phyloP scores from a whole-genome alignment of 2,329 filamentous ascomycete species.

The Madurella fahalii region DNA sequence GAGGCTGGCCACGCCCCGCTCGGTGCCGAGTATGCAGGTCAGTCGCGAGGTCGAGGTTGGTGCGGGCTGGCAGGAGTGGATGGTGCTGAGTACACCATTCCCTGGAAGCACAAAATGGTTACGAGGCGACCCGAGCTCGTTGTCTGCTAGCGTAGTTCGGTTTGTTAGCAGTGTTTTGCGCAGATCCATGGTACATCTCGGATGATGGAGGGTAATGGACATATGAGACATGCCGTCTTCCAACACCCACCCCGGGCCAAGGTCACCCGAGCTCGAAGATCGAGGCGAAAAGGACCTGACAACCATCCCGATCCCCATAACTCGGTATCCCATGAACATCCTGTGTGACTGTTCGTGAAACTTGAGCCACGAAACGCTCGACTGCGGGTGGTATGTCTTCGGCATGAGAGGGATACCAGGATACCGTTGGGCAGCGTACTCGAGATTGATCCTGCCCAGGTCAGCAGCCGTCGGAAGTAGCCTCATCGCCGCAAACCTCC shows the following conservation, averaged over 20 bases:
- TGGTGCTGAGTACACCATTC: slow-evolving; percentile 11
- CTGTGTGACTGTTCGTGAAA: slow-evolving; percentile 41
- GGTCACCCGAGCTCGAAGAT: background rate
- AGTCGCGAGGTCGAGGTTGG: slow-evolving; percentile 35
- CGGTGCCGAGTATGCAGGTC: slow-evolving; percentile 47
- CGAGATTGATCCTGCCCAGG: slow-evolving; percentile 15
- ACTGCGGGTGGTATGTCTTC: background rate
- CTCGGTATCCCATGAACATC: background rate
- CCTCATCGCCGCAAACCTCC: no score
- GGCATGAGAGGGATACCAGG: slow-evolving; percentile 6
- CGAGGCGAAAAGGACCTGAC: slow-evolving; percentile 13
- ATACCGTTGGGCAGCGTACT: background rate
- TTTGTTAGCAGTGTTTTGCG: background rate
- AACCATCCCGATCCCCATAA: background rate
- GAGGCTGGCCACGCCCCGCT: slow-evolving; percentile 42
- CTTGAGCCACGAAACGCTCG: slow-evolving; percentile 42
- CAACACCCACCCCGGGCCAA: background rate
- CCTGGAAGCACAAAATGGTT: background rate
- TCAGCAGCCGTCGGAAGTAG: background rate
- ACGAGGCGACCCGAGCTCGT: no score
- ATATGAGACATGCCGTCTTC: background rate
- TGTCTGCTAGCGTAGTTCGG: background rate
- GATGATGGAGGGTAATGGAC: background rate
- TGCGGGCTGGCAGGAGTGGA: slow-evolving; percentile 41
- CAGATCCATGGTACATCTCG: background rate